Evolutionary conservation across 2,329 filamentous ascomycete species (phyloP), one percentile per base, ranked within the genome.

Genomic region (Fusarium odoratissimum): DNA sequence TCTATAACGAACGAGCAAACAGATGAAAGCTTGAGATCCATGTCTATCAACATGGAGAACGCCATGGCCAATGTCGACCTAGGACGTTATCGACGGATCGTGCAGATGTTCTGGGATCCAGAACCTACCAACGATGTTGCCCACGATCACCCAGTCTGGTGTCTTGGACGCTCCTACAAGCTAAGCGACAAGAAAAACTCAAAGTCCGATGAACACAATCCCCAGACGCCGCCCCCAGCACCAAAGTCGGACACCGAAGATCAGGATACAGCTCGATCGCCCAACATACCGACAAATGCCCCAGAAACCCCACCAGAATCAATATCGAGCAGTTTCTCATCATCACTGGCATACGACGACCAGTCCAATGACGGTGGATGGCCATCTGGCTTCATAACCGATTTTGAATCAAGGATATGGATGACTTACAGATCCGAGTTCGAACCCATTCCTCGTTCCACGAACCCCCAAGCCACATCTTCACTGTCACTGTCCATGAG

Each of bases 381-480:
- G 96, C 96, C 96, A 14, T 84, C 88, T 14, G 87, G 90, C 8
- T 99, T 99, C 78, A 85, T 98, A 38, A 92, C 95, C 67, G 96
- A 99, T 81, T 97, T 98, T 77, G 95, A 97, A 80, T 95, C 95
- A 9, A 90, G 91, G 69, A 90, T 98, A 81, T 98, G 96, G 95
- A 93, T 99, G 88, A 98, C 95, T 14, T 99, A 99, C 79, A 91
- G 96, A 57, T 96, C 92, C 31, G 92, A 92, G 75, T 99, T 99
- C 80, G 86, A 91, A 14, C 87, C 91, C 1, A 99, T 99, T 79
- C 88, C 93, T 23, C 93, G 91, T 80, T 95, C 93, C 8, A 86
- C 88, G 60, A 92, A 95, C 74, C 91, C 93, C 1, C 91, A 91
- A 77, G 92, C 94, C 19, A 80, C 86, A 2, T 87, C 91, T 8